Percentiles rank a stretch among this genome's conserved stretches.
Evolutionary conservation across 2,329 filamentous ascomycete species (phyloP).

Genomic region (Aspergillus fumigatus): DNA sequence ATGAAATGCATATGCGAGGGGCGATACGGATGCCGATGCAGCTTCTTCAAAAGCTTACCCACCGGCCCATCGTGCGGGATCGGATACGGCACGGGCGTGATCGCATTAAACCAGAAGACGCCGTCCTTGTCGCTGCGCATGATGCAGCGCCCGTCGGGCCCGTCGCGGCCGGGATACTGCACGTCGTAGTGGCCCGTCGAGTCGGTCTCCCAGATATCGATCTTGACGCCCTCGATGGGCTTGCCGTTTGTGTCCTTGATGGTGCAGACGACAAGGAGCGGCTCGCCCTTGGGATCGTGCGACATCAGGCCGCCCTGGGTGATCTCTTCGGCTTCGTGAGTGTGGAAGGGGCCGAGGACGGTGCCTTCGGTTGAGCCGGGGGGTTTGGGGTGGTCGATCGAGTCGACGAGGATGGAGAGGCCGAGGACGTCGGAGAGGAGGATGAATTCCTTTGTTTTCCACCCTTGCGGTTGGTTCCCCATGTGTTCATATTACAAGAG

Average conservation of each 20-base stretch:
- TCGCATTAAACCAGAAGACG: slow-evolving; percentile 77
- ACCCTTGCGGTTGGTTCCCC: neutral
- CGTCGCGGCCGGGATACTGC: slow-evolving; percentile 61
- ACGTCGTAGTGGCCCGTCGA: slow-evolving; percentile 78
- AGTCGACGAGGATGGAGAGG: slow-evolving; percentile 73
- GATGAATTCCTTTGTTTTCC: slow-evolving; percentile 60
- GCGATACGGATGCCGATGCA: slow-evolving; percentile 72
- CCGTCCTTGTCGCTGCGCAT: slow-evolving; percentile 67
- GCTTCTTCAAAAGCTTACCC: slow-evolving; percentile 60
- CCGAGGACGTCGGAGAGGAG: slow-evolving; percentile 75
- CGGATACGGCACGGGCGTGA: slow-evolving; percentile 79
- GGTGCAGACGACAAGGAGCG: slow-evolving; percentile 69
- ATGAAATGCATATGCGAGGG: slow-evolving; percentile 84
- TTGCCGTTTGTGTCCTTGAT: slow-evolving; percentile 61
- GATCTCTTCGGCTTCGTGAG: slow-evolving; percentile 62
- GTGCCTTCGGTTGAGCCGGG: slow-evolving; percentile 67
- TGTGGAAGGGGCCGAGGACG: slow-evolving; percentile 79
- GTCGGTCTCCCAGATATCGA: slow-evolving; percentile 85
- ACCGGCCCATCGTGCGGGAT: slow-evolving; percentile 84
- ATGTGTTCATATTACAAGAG: slow-evolving; percentile 21
- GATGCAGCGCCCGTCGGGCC: slow-evolving; percentile 68
- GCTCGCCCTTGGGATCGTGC: slow-evolving; percentile 64
- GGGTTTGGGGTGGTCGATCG: slow-evolving; percentile 79
- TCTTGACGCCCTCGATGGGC: slow-evolving; percentile 61
- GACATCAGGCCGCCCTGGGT: slow-evolving; percentile 59